These are phyloP conservation scores for Oryza coarctata DNA, from an alignment of 176 grass and related monocot genomes.

Conservation along the genomic window DNA sequence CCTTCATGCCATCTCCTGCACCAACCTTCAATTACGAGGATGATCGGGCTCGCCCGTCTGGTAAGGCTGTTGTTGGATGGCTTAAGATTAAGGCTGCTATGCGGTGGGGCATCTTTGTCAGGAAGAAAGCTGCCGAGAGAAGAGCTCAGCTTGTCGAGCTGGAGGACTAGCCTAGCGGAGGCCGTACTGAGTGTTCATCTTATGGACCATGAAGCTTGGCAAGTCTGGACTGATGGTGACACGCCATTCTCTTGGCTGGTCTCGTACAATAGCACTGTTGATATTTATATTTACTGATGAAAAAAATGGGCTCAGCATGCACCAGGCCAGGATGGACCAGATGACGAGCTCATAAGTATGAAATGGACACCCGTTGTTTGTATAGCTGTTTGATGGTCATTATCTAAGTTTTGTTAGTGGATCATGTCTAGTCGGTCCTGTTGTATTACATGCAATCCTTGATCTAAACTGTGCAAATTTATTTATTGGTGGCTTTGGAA, in stretches of 20 bases:
- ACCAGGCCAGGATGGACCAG: background rate
- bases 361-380: conserved; percentile 34
- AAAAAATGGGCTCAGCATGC: conserved; percentile 8
- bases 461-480: conserved; percentile 6
- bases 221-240: conserved; percentile 5
- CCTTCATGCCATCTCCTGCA: conserved; percentile 47
- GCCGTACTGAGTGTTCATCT: conserved; percentile 44
- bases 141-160: conserved; percentile 95
- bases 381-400: conserved; percentile 24
- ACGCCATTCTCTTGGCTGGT: background rate
- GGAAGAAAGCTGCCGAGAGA: conserved; percentile 92
- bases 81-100: conserved; percentile 98
- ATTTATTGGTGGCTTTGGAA: background rate
- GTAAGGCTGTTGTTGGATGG: conserved; percentile 95
- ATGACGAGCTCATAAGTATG: conserved; percentile 1
- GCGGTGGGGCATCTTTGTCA: conserved; percentile 95
- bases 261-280: conserved; percentile 20
- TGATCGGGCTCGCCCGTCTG: conserved; percentile 44
- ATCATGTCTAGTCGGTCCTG: background rate
- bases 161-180: conserved; percentile 48
- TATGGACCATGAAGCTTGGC: conserved; percentile 35
- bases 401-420: conserved; percentile 18
- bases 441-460: background rate
- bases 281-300: conserved; percentile 25
- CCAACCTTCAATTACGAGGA: conserved; percentile 62